phyloP scores from a whole-genome alignment of 176 grass and related monocot species.

The Zizania latifolia region DNA sequence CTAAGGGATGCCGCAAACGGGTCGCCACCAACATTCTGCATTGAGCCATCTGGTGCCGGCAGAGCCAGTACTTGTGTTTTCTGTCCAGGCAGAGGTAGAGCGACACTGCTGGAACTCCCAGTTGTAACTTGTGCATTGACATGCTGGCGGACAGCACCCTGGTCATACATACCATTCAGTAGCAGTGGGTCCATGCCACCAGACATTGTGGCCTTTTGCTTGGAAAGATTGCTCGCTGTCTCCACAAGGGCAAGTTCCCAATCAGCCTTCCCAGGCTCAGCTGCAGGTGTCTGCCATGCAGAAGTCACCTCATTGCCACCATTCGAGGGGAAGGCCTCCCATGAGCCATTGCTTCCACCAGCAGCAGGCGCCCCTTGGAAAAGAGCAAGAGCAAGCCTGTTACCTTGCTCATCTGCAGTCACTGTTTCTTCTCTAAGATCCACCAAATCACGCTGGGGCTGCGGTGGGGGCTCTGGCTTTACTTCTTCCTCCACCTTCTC shows the following conservation, averaged over 20 bases:
- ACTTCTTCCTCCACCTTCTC: constrained; percentile 67
- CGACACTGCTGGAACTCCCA: constrained; percentile 75
- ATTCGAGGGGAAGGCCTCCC: constrained; percentile 74
- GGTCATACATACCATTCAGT: constrained; percentile 94
- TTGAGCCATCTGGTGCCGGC: constrained; percentile 73
- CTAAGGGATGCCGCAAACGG: constrained; percentile 71
- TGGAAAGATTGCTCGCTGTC: constrained; percentile 84
- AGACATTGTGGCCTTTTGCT: constrained; percentile 68
- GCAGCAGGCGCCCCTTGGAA: constrained; percentile 65
- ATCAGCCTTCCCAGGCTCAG: constrained; percentile 76
- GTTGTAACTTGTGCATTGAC: constrained; percentile 52
- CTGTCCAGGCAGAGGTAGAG: constrained; percentile 68
- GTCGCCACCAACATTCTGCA: constrained; percentile 70
- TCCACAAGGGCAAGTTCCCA: constrained; percentile 93
- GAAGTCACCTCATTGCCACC: constrained; percentile 70
- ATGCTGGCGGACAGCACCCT: constrained; percentile 66
- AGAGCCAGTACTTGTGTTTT: constrained; percentile 72
- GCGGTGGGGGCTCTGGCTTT: constrained; percentile 45
- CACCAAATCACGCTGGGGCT: constrained; percentile 61
- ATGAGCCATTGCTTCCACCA: constrained; percentile 59
- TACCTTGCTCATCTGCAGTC: constrained; percentile 69
- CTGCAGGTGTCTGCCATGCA: constrained; percentile 86
- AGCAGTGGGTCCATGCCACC: constrained; percentile 77
- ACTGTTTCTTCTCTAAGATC: constrained; percentile 68
- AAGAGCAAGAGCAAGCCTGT: constrained; percentile 73